Conservation (phyloP, 164 flowering plant species). For the Magnolia officinalis region DNA sequence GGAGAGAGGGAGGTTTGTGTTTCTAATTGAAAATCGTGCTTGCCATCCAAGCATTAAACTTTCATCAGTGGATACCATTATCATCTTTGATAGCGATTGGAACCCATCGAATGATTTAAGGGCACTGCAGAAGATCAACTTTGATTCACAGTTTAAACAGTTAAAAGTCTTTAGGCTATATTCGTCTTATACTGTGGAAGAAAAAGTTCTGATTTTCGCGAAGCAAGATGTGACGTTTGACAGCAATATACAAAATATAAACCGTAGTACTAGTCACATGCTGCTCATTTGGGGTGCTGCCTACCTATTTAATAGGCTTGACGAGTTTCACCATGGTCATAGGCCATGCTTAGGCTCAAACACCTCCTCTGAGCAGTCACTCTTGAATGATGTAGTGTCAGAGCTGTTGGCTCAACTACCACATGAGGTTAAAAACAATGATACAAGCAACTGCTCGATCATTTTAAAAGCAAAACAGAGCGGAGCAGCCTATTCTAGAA, state of each 20-base stretch:
- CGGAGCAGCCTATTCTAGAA: slow-evolving; percentile 32
- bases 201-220: slow-evolving; percentile 53
- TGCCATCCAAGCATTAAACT: slow-evolving; percentile 73
- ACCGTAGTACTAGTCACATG: slow-evolving; percentile 33
- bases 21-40: slow-evolving; percentile 76
- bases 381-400: slow-evolving; percentile 35
- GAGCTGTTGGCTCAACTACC: slow-evolving; percentile 44
- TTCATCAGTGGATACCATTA: slow-evolving; percentile 57
- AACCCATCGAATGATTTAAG: slow-evolving; percentile 71
- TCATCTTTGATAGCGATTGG: slow-evolving; percentile 77
- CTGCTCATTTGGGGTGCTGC: slow-evolving; percentile 84
- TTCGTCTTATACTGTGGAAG: slow-evolving; percentile 76
- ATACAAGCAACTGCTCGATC: slow-evolving; percentile 17
- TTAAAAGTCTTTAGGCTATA: slow-evolving; percentile 73
- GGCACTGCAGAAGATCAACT: slow-evolving; percentile 55
- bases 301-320: slow-evolving; percentile 50
- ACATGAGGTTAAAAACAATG: slow-evolving; percentile 17
- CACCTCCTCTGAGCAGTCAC: slow-evolving; percentile 23
- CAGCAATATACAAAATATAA: slow-evolving; percentile 36
- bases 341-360: slow-evolving; percentile 11
- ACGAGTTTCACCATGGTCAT: slow-evolving; percentile 45
- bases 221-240: slow-evolving; percentile 46
- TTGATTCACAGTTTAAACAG: slow-evolving; percentile 52
- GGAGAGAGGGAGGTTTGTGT: slow-evolving; percentile 59
- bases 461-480: slow-evolving; percentile 39